These are phyloP conservation scores for Backusella luteola DNA, from an alignment of 192 early-diverging fungal species.

Conservation along the genomic window DNA sequence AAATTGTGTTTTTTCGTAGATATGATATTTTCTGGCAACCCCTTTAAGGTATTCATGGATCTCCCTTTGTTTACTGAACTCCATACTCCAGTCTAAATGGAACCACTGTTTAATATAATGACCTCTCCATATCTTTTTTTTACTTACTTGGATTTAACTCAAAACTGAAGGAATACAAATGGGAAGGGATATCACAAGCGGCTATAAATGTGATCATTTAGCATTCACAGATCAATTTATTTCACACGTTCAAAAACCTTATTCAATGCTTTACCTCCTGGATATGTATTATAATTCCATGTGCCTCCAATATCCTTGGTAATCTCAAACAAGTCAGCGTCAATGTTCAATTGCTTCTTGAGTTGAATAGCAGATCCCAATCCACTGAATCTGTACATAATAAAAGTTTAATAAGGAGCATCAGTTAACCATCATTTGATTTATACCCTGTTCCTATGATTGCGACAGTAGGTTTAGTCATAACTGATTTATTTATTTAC, in stretches of 20 bases:
- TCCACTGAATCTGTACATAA: conserved; percentile 38
- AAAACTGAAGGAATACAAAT: conserved; percentile 41
- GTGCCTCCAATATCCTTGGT: conserved; percentile 49
- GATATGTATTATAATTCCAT: conserved; percentile 47
- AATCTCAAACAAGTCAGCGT: conserved; percentile 44
- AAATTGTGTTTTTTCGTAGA: conserved; percentile 38
- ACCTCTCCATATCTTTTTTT: not conserved
- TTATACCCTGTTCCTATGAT: not conserved
- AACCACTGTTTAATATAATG: not conserved
- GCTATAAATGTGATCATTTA: not conserved
- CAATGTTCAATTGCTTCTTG: conserved; percentile 41
- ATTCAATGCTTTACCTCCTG: conserved; percentile 18
- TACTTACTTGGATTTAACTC: conserved; percentile 37
- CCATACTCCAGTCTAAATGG: conserved; percentile 30
- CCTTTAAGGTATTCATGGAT: conserved; percentile 40
- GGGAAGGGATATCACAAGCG: conserved; percentile 41
- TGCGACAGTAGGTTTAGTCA: not conserved
- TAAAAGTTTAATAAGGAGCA: not conserved
- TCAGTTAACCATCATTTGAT: not conserved
- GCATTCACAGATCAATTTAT: not conserved
- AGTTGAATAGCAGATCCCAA: conserved; percentile 51
- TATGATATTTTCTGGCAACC: conserved; percentile 32
- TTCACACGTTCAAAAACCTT: not conserved
- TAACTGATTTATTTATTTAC: not conserved
- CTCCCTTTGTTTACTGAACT: conserved; percentile 34